phyloP scores from a whole-genome alignment of 2,329 filamentous ascomycete species.

The Trichoderma sp. region DNA sequence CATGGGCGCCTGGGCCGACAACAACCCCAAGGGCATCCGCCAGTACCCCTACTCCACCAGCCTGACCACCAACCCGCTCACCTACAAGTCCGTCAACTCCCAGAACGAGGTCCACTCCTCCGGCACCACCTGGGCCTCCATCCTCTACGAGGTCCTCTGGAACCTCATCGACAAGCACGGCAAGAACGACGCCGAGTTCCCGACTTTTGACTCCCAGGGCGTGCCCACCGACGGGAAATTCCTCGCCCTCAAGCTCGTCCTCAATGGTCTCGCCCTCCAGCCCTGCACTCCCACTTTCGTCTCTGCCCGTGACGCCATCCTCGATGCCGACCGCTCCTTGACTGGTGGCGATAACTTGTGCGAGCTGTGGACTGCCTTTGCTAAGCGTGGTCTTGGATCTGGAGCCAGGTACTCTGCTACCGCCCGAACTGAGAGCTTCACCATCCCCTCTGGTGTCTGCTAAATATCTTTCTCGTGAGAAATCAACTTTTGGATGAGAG shows the following conservation, averaged over 20 bases:
- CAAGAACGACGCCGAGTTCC: constrained; percentile 43
- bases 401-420: constrained; percentile 32
- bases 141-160: constrained; percentile 57
- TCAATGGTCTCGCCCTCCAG: constrained; percentile 53
- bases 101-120: constrained; percentile 43
- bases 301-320: constrained; percentile 51
- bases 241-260: constrained; percentile 50
- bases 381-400: constrained; percentile 53
- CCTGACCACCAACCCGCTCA: constrained; percentile 47
- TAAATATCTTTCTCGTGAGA: constrained; percentile 9
- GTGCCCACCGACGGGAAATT: constrained; percentile 53
- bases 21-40: constrained; percentile 45
- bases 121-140: constrained; percentile 51
- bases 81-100: constrained; percentile 44
- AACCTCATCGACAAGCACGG: constrained; percentile 56
- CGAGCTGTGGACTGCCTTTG: constrained; percentile 53
- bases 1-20: constrained; percentile 50
- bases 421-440: constrained; percentile 34
- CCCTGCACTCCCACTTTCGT: constrained; percentile 55
- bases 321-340: constrained; percentile 52
- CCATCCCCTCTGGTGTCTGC: constrained; percentile 27
- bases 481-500: background rate
- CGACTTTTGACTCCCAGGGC: constrained; percentile 40
- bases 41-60: constrained; percentile 51
- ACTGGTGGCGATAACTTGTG: constrained; percentile 51